Evolutionary conservation across 1,284 basidiomycete species (phyloP).

Genomic region (Apiotrichum porosum): DNA sequence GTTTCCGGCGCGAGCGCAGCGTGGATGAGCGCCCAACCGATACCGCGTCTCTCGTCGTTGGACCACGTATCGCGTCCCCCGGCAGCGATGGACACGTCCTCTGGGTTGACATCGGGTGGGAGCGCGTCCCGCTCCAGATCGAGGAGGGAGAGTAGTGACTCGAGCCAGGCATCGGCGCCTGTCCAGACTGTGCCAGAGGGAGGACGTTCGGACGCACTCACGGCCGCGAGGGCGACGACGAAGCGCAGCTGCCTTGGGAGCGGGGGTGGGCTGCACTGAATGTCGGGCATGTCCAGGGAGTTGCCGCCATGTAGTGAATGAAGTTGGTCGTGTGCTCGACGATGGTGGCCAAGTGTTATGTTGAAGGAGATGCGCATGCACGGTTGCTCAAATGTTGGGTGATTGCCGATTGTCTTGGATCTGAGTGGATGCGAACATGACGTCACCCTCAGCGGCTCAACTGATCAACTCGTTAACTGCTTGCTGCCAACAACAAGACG

Average conservation of each 20-base stretch:
- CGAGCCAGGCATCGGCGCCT: slow-evolving; percentile 28
- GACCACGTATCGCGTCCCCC: slow-evolving; percentile 29
- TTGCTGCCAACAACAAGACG: too few species aligned
- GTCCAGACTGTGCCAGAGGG: slow-evolving; percentile 10
- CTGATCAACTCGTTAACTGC: too few species aligned
- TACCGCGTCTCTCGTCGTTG: slow-evolving; percentile 21
- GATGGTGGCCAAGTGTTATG: too few species aligned
- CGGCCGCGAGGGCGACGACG: slow-evolving; percentile 34
- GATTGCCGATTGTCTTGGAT: too few species aligned
- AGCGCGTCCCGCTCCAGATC: slow-evolving; percentile 31
- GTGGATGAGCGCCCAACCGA: slow-evolving; percentile 34
- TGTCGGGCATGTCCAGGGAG: too few species aligned
- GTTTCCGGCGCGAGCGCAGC: slow-evolving; percentile 32
- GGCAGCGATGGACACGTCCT: slow-evolving; percentile 26
- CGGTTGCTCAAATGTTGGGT: too few species aligned
- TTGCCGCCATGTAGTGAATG: too few species aligned
- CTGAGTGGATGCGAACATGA: too few species aligned
- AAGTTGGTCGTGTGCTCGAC: too few species aligned
- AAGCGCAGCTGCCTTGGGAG: slow-evolving; percentile 15
- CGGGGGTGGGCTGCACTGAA: too few species aligned
- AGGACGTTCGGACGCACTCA: slow-evolving; percentile 27
- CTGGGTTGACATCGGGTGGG: slow-evolving; percentile 26
- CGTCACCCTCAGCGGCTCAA: too few species aligned
- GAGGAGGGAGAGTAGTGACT: slow-evolving; percentile 34
- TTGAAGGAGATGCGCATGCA: too few species aligned